phyloP scores from a whole-genome alignment of 768 basidiomycete genomes.

The Solioccasus polychromus region DNA sequence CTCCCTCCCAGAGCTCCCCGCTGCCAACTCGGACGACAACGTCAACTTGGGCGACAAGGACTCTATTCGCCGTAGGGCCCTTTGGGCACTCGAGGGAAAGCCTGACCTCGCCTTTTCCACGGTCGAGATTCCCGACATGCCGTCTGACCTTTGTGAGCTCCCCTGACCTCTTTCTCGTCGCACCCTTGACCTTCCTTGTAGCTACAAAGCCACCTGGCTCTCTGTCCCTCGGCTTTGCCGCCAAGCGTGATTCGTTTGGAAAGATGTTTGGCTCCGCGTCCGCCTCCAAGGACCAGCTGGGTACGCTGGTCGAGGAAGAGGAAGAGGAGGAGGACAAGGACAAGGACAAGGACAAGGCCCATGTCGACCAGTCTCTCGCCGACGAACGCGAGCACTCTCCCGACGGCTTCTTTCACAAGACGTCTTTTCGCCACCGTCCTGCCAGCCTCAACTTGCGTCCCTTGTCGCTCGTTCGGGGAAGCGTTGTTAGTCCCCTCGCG shows the following conservation, averaged over 20 bases:
- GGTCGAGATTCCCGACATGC: constrained; percentile 82
- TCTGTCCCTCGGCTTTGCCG: constrained; percentile 42
- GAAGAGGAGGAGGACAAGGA: constrained; percentile 88
- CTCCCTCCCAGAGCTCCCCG: constrained; percentile 61
- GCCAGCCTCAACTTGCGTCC: constrained; percentile 66
- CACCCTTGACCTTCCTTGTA: constrained; percentile 23
- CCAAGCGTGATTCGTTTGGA: constrained; percentile 78
- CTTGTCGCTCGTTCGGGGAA: constrained; percentile 63
- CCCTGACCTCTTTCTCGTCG: background rate
- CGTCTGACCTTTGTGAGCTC: constrained; percentile 64
- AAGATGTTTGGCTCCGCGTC: constrained; percentile 61
- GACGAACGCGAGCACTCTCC: constrained; percentile 17
- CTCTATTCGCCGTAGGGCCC: constrained; percentile 76
- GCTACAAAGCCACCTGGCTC: constrained; percentile 57
- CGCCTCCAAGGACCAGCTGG: constrained; percentile 71
- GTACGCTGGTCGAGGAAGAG: constrained; percentile 81
- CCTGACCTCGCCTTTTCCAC: constrained; percentile 65
- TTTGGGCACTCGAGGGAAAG: constrained; percentile 87
- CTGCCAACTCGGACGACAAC: constrained; percentile 61
- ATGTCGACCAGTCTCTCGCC: constrained; percentile 7
- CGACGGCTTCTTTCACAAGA: constrained; percentile 35
- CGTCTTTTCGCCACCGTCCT: constrained; percentile 57
- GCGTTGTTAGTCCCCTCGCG: constrained; percentile 33
- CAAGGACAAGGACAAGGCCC: constrained; percentile 57
- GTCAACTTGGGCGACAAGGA: constrained; percentile 70